Base-by-base conservation (phyloP, 2,329 filamentous ascomycete species). In the Colletotrichum caudatum region DNA sequence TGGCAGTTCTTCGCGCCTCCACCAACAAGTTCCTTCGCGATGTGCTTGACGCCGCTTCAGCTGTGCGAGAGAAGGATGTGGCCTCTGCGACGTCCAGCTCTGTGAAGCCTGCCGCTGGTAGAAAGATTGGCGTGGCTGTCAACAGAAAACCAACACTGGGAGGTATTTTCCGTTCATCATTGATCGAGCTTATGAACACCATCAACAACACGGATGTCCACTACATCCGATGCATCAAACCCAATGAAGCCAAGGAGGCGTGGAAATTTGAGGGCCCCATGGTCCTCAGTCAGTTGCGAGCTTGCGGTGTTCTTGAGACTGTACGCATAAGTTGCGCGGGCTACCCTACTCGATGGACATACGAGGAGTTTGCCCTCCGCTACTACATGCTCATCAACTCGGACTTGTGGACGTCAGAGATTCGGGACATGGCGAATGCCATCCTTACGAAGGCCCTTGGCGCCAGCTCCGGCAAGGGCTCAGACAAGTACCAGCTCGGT, bases 241-340 rank as follows among this genome's bases (percentile, higher is more conserved):
- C 96, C 41, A 99, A 99, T 80, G 96, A 99, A 83, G 94, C 91
- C 62, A 99, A 99, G 83, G 93, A 93, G 78, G 90, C 96, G 0
- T 99, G 96, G 96, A 95, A 97, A 78, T 99, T 98, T 74, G 96
- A 99, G 80, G 96, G 96, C 0, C 96, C 97, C 3, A 99, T 99
- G 96, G 96, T 99, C 76, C 88, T 99, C 73, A 97, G 94, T 82
- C 96, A 99, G 82, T 87, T 99, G 77, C 92, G 97, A 82, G 96
- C 96, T 83, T 99, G 96, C 84, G 96, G 96, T 95, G 97, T 99
- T 48, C 89, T 99, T 70, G 96, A 99, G 84, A 99, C 96, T 5
- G 96, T 99, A 69, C 91, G 96, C 80, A 99, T 99, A 82, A 97
- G 94, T 84, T 97, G 93, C 80, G 96, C 96, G 74, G 96, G 96